Evolutionary conservation across 106 monocot species (phyloP).

Genomic region (Dioscorea alata): DNA sequence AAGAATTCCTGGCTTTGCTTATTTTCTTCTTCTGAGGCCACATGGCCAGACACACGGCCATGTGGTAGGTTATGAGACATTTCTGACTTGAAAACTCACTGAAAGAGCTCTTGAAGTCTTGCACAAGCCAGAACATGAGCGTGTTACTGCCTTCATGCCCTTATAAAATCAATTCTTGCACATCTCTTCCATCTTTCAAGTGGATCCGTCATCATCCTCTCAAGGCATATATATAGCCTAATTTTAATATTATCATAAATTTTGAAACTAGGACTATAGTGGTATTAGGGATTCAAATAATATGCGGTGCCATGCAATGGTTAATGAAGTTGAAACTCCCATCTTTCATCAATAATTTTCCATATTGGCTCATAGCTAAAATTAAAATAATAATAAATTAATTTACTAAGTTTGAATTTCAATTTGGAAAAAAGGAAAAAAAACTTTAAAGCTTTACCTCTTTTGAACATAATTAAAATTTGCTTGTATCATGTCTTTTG

Average conservation of each 20-base stretch:
- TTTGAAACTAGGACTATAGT: conserved; percentile 1
- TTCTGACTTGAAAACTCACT: too few relatives aligned
- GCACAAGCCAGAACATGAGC: too few relatives aligned
- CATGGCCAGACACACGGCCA: too few relatives aligned
- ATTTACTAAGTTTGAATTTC: background rate
- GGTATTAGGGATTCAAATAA: background rate
- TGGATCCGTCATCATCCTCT: background rate
- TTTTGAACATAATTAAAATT: conserved; percentile 5
- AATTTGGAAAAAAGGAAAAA: background rate
- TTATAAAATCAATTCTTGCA: too few relatives aligned
- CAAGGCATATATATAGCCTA: background rate
- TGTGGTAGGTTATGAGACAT: too few relatives aligned
- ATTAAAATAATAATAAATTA: conserved; percentile 1
- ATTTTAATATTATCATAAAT: background rate
- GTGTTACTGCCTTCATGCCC: too few relatives aligned
- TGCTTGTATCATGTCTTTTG: background rate
- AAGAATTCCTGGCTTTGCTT: too few relatives aligned
- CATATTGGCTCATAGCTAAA: background rate
- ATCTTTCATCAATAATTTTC: background rate
- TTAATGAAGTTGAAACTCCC: conserved; percentile 6
- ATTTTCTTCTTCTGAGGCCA: too few relatives aligned
- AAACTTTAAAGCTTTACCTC: background rate
- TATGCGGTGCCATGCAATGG: background rate
- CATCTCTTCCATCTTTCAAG: background rate
- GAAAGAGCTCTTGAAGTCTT: too few relatives aligned